phyloP scores from a whole-genome alignment of 768 basidiomycete genomes.

The Trametes punicea region DNA sequence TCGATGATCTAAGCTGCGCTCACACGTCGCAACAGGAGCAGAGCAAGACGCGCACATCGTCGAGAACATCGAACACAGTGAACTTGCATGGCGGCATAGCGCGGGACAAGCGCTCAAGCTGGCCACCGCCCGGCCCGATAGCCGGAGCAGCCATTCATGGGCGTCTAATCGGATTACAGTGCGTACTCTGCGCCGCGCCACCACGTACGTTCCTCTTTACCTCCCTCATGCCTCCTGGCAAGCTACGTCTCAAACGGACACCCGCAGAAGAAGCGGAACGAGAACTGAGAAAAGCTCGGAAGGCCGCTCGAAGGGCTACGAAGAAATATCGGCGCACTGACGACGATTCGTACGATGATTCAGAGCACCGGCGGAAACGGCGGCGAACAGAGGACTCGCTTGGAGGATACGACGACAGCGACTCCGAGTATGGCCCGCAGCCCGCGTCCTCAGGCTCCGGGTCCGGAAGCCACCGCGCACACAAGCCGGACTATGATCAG shows the following conservation, averaged over 20 bases:
- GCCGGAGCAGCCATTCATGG: not conserved
- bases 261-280: constrained; percentile 36
- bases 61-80: not conserved
- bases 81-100: not conserved
- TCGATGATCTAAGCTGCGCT: not conserved
- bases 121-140: not conserved
- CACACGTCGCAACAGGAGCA: not conserved
- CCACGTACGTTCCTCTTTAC: not conserved
- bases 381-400: constrained; percentile 11
- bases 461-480: constrained; percentile 19
- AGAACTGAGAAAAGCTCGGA: constrained; percentile 39
- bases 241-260: constrained; percentile 39
- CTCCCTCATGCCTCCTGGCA: constrained; percentile 18
- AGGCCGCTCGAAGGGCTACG: constrained; percentile 49
- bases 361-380: constrained; percentile 16
- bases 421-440: constrained; percentile 29
- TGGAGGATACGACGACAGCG: constrained; percentile 17
- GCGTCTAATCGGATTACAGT: not conserved
- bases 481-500: constrained; percentile 44
- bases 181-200: not conserved
- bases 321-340: constrained; percentile 28
- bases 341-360: constrained; percentile 16
- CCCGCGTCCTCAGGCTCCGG: constrained; percentile 24
- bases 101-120: not conserved
- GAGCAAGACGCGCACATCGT: not conserved